Evolutionary conservation across 805 yeast genomes (phyloP).

Genomic region (Yamadazyma phyllophila): DNA sequence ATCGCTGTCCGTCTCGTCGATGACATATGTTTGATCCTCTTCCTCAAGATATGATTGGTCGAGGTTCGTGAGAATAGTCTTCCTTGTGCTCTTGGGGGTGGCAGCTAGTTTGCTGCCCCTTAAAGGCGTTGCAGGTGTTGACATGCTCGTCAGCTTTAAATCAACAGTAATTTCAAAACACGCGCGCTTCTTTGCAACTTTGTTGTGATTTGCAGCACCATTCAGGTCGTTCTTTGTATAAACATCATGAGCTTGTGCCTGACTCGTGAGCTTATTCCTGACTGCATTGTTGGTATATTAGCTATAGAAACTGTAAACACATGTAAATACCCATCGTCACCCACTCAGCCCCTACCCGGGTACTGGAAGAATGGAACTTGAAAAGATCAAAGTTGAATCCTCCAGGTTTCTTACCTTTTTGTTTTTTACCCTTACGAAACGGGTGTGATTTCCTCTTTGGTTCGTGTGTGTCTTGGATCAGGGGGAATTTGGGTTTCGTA

Average conservation of each 20-base stretch:
- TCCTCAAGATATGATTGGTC: conserved; percentile 36
- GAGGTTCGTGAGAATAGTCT: conserved; percentile 11
- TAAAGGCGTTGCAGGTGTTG: conserved; percentile 3
- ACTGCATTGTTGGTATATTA: too few species aligned
- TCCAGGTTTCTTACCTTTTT: neutral
- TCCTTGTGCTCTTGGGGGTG: conserved; percentile 13
- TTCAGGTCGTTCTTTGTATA: too few species aligned
- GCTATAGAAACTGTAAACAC: neutral
- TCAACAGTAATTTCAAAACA: neutral
- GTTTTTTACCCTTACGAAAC: neutral
- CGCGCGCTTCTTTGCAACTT: too few species aligned
- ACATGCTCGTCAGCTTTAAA: neutral
- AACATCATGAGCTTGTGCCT: too few species aligned
- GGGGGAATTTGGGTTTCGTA: conserved; percentile 1
- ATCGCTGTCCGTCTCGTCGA: conserved; percentile 18
- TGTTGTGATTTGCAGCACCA: too few species aligned
- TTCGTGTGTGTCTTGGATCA: neutral
- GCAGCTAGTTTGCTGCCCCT: neutral
- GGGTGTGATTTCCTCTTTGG: neutral
- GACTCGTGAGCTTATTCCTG: too few species aligned
- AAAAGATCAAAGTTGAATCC: neutral
- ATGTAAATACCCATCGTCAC: neutral
- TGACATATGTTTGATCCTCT: conserved; percentile 36
- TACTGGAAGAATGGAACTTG: neutral
- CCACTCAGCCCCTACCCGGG: neutral